Evolutionary conservation across 768 basidiomycete genomes (phyloP).

Genomic region (Coprinopsis sp.): DNA sequence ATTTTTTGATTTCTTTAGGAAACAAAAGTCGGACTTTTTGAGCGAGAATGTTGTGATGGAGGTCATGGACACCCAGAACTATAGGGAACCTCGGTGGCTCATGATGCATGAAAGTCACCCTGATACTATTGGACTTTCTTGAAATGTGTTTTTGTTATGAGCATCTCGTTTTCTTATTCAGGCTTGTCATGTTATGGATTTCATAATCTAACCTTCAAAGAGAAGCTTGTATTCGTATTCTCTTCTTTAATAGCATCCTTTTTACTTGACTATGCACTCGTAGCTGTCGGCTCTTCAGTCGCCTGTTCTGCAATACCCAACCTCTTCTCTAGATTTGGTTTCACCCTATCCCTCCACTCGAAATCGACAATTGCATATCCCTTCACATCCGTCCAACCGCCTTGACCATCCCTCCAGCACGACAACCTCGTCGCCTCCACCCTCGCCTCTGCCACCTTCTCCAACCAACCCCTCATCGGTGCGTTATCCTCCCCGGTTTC

Average conservation of each 20-base stretch:
- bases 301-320: slow-evolving; percentile 20
- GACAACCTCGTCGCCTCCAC: slow-evolving; percentile 36
- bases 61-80: neutral
- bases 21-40: slow-evolving; percentile 4
- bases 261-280: neutral
- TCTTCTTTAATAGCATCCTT: neutral
- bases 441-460: slow-evolving; percentile 33
- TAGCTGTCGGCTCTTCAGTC: neutral
- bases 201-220: too few species aligned
- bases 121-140: slow-evolving; percentile 3
- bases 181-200: too few species aligned
- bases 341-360: slow-evolving; percentile 37
- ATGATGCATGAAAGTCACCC: slow-evolving; percentile 3
- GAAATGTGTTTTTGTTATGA: too few species aligned
- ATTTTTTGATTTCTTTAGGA: neutral
- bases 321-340: slow-evolving; percentile 26
- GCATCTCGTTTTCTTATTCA: too few species aligned
- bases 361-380: slow-evolving; percentile 39
- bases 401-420: slow-evolving; percentile 34
- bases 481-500: slow-evolving; percentile 36
- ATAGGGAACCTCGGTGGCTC: slow-evolving; percentile 4
- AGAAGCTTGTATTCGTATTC: too few species aligned
- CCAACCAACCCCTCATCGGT: slow-evolving; percentile 43
- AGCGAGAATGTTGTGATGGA: slow-evolving; percentile 1
- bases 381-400: slow-evolving; percentile 33